Conservation (phyloP, 2,329 filamentous ascomycete species). For the Cercospora berteroae region DNA sequence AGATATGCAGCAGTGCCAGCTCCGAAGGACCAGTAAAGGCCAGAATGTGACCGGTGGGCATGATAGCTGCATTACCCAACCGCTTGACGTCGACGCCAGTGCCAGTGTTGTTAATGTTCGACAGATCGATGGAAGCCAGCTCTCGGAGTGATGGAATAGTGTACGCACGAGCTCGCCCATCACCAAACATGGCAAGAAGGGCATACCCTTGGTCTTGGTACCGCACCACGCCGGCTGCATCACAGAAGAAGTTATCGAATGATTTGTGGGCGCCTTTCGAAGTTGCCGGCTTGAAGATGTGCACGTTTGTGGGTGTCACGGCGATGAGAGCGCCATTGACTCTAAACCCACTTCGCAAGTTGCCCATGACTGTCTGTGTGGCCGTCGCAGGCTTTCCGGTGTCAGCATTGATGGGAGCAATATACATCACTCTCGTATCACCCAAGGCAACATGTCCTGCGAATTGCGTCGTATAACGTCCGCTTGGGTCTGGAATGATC, state of each 20-base stretch:
- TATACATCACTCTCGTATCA: slow-evolving; percentile 63
- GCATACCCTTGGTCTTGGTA: slow-evolving; percentile 71
- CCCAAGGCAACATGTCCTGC: slow-evolving; percentile 67
- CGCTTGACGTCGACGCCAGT: slow-evolving; percentile 66
- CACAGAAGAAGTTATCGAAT: slow-evolving; percentile 80
- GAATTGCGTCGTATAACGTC: slow-evolving; percentile 69
- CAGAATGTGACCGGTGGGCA: slow-evolving; percentile 75
- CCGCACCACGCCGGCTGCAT: slow-evolving; percentile 73
- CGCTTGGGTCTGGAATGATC: slow-evolving; percentile 68
- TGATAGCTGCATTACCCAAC: slow-evolving; percentile 68
- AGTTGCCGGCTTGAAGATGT: slow-evolving; percentile 81
- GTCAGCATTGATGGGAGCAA: slow-evolving; percentile 76
- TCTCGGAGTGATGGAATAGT: slow-evolving; percentile 87
- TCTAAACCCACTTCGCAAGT: slow-evolving; percentile 69
- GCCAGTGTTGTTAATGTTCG: slow-evolving; percentile 47
- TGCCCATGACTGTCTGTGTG: slow-evolving; percentile 71
- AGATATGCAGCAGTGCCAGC: slow-evolving; percentile 76
- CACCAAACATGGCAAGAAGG: slow-evolving; percentile 80
- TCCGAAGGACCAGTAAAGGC: slow-evolving; percentile 89
- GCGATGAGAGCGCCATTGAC: slow-evolving; percentile 79
- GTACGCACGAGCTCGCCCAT: slow-evolving; percentile 75
- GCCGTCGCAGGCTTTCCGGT: slow-evolving; percentile 74
- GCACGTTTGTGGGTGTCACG: slow-evolving; percentile 70
- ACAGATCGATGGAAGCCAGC: slow-evolving; percentile 65
- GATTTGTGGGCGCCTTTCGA: slow-evolving; percentile 89